A percentile compares a stretch with the other conserved stretches of the same genome.
Evolutionary conservation across 345 rosid genomes (phyloP).

Genomic region (Diplotaxis tenuifolia): DNA sequence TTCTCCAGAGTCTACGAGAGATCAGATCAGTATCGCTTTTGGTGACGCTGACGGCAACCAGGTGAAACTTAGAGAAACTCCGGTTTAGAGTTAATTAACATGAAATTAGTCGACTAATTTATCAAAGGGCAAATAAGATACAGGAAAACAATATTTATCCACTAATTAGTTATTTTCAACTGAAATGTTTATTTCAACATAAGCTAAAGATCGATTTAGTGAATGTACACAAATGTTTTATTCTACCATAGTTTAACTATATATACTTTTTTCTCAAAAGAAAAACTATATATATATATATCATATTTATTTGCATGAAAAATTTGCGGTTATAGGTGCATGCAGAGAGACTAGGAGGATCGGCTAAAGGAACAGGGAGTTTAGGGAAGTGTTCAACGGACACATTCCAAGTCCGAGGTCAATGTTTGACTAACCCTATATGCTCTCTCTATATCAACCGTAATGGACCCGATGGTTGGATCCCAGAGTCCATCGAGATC

Average conservation of each 20-base stretch:
- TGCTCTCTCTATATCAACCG: conserved; percentile 60
- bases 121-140: not conserved
- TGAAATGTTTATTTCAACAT: not conserved
- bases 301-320: not conserved
- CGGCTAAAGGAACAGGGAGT: conserved; percentile 37
- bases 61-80: conserved; percentile 26
- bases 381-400: conserved; percentile 71
- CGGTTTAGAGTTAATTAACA: not conserved
- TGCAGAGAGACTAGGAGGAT: conserved; percentile 58
- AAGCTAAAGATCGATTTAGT: not conserved
- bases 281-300: too few species aligned
- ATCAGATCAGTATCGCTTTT: conserved; percentile 69
- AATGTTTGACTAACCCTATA: conserved; percentile 49
- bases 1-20: conserved; percentile 56
- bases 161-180: not conserved
- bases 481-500: conserved; percentile 54
- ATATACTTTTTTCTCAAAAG: too few species aligned
- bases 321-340: conserved; percentile 47
- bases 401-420: conserved; percentile 60
- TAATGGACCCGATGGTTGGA: conserved; percentile 67
- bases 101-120: not conserved
- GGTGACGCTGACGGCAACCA: conserved; percentile 78
- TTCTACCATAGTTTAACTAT: not conserved
- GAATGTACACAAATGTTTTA: not conserved
- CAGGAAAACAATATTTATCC: not conserved